Evolutionary conservation across 805 yeast species (phyloP).

Genomic region (Torulaspora quercuum): DNA sequence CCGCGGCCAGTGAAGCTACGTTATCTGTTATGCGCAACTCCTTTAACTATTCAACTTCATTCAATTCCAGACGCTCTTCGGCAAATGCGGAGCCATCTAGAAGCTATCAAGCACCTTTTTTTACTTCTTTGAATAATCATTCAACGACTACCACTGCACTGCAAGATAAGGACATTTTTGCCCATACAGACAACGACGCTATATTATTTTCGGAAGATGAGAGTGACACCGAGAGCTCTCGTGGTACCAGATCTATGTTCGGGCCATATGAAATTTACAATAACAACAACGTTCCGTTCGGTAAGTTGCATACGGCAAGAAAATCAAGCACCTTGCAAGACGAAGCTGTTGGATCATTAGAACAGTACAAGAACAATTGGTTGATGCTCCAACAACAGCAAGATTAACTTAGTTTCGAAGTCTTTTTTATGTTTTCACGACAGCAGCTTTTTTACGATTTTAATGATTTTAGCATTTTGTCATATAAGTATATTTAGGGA

Average conservation of each 20-base stretch:
- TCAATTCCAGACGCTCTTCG: conserved; percentile 13
- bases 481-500: conserved; percentile 7
- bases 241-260: conserved; percentile 19
- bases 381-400: conserved; percentile 36
- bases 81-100: conserved; percentile 7
- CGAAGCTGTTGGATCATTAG: conserved; percentile 37
- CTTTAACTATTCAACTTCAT: conserved; percentile 19
- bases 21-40: conserved; percentile 26
- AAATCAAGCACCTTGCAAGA: conserved; percentile 34
- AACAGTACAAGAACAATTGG: conserved; percentile 39
- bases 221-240: conserved; percentile 9
- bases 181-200: conserved; percentile 31
- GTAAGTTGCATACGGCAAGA: conserved; percentile 22
- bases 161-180: conserved; percentile 31
- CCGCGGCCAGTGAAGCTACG: conserved; percentile 26
- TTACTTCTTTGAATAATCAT: conserved; percentile 18
- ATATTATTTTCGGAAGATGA: conserved; percentile 34
- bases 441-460: conserved; percentile 1
- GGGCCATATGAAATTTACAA: conserved; percentile 23
- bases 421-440: background rate
- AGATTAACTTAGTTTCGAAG: conserved; percentile 6
- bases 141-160: conserved; percentile 30
- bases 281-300: conserved; percentile 8
- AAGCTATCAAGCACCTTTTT: conserved; percentile 9
- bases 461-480: conserved; percentile 9